A percentile compares a stretch with the other conserved stretches of the same genome.
Conservation (phyloP, 1,284 basidiomycete species). For the Irpex rosettiformis region DNA sequence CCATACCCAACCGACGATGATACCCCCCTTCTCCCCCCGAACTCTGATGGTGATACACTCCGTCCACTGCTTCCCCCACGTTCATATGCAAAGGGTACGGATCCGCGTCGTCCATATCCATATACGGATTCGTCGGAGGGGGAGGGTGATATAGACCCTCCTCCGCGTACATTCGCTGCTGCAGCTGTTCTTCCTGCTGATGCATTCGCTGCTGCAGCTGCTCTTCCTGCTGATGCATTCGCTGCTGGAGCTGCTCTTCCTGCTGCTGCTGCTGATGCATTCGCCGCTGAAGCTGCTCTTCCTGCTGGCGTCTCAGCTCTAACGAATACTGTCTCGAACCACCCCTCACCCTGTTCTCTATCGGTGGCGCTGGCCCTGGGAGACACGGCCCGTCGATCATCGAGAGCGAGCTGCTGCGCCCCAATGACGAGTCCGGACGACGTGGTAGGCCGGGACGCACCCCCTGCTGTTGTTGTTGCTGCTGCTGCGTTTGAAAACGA, state of each 20-base stretch:
- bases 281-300: conserved; percentile 34
- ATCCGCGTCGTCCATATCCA: neutral
- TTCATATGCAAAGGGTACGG: neutral
- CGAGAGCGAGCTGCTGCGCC: conserved; percentile 44
- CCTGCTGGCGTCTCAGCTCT: conserved; percentile 41
- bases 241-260: conserved; percentile 25
- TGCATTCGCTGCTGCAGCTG: conserved; percentile 33
- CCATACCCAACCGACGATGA: neutral
- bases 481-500: conserved; percentile 24
- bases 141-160: conserved; percentile 31
- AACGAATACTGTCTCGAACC: conserved; percentile 31
- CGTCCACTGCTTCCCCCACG: neutral
- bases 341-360: neutral
- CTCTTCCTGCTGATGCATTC: conserved; percentile 39
- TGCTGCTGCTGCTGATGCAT: no score
- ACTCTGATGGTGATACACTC: conserved; percentile 1
- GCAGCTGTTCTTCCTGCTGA: conserved; percentile 21
- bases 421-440: conserved; percentile 46
- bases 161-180: conserved; percentile 24
- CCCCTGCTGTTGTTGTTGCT: conserved; percentile 22
- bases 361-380: neutral
- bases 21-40: neutral
- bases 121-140: neutral
- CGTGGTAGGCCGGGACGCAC: conserved; percentile 40
- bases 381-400: conserved; percentile 30